phyloP scores from a whole-genome alignment of 176 grass and related monocot genomes.

The Eleusine indica region DNA sequence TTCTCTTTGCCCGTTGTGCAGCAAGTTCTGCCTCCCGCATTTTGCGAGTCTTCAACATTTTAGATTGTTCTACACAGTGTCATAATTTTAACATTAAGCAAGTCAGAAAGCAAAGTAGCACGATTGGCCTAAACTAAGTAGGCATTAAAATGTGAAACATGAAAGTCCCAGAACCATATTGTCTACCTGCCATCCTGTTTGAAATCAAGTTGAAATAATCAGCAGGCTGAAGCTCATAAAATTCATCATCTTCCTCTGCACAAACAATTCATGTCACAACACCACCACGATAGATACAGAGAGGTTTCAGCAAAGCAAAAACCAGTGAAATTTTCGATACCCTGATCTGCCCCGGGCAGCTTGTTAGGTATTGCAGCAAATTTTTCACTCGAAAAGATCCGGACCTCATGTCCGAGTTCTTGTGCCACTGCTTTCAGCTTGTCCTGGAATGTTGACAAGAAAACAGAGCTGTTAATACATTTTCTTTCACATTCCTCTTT shows the following conservation, averaged over 20 bases:
- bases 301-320: not conserved
- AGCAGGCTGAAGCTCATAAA: slow-evolving; percentile 87
- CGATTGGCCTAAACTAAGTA: not conserved
- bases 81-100: slow-evolving; percentile 30
- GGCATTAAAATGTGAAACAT: slow-evolving; percentile 11
- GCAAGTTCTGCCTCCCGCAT: slow-evolving; percentile 88
- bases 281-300: slow-evolving; percentile 16
- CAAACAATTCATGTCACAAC: slow-evolving; percentile 31
- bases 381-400: slow-evolving; percentile 67
- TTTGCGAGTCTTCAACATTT: slow-evolving; percentile 88
- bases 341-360: slow-evolving; percentile 59
- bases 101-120: not conserved
- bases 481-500: not conserved
- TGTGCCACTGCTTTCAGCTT: slow-evolving; percentile 64
- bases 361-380: slow-evolving; percentile 43
- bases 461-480: not conserved
- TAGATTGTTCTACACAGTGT: slow-evolving; percentile 56
- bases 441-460: slow-evolving; percentile 58
- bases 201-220: slow-evolving; percentile 75
- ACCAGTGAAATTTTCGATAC: slow-evolving; percentile 36
- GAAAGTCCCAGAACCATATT: slow-evolving; percentile 23
- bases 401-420: slow-evolving; percentile 74
- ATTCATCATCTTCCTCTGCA: slow-evolving; percentile 87
- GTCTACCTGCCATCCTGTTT: slow-evolving; percentile 61
- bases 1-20: slow-evolving; percentile 68